Base-by-base conservation (phyloP, 352 stramenopile genomes). In the Phytophthora tubulina region DNA sequence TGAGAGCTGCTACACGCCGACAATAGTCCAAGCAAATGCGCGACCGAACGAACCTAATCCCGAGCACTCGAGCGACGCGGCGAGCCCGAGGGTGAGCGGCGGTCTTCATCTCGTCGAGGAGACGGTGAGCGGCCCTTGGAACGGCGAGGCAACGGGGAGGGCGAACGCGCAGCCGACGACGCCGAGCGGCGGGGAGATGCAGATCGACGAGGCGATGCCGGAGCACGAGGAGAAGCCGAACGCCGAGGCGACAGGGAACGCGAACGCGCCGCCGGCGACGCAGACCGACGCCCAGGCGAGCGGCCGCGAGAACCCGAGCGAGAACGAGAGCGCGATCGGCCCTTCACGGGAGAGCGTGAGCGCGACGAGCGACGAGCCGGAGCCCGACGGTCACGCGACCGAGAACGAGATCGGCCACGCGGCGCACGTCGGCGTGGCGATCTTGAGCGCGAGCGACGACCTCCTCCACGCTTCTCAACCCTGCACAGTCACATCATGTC, bases 61-160 rank as follows among this genome's bases (percentile, higher is more conserved):
- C 73, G 77, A 38, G 74, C 72, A 53, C 64, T 73, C 32, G 65
- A 72, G 50, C 72, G 76, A 46, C 71, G 78, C 7, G 85, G 83
- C 9, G 81, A 90, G 31, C 79, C 80, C 30, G 80, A 90, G 8
- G 86, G 85, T 62, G 84, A 93, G n/a, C 79, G 82, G 42, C 75
- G 70, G 50, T 64, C 69, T 42, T 87, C 75, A 70, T 81, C 72
- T 67, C 76, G 77, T 72, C 69, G 73, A 30, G 70, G 63, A 41
- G 73, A 80, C 13, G 75, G 69, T 21, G 85, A 91, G 35, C 82
- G 79, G 35, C 71, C 76, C 27, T 80, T 81, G 32, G 75, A 85
- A 15, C 75, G 84, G 9, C 57, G 66, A 27, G 67, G 67, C 48
- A 79, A 89, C 46, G 80, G 73, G 31, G 81, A 81, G 21, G 67